Conservation (phyloP, 768 basidiomycete genomes). For the Tephrocybe sp. region DNA sequence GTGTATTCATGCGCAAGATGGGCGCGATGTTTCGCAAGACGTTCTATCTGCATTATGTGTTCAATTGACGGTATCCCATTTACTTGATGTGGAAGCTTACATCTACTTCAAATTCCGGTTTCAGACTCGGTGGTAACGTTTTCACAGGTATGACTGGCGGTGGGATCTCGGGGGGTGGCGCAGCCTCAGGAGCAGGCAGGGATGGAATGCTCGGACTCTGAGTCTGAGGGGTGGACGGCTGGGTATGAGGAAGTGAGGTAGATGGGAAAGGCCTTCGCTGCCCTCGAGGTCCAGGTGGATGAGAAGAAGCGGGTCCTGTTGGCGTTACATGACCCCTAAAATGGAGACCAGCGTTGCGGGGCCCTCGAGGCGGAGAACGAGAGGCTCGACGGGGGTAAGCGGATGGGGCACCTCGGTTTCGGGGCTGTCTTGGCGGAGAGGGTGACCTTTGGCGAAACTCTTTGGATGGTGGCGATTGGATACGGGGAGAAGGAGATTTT, state of each 20-base stretch:
- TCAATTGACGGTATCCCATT: background rate
- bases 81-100: slow-evolving; percentile 1
- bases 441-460: slow-evolving; percentile 14
- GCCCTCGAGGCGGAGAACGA: slow-evolving; percentile 40
- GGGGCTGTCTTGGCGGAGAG: slow-evolving; percentile 23
- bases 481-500: slow-evolving; percentile 1
- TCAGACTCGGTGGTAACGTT: slow-evolving; percentile 25
- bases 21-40: slow-evolving; percentile 35
- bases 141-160: slow-evolving; percentile 30
- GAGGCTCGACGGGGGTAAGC: slow-evolving; percentile 20
- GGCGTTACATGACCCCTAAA: slow-evolving; percentile 17
- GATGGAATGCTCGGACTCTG: slow-evolving; percentile 2
- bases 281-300: slow-evolving; percentile 17
- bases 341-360: slow-evolving; percentile 23
- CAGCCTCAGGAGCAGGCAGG: slow-evolving; percentile 4
- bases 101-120: slow-evolving; percentile 20
- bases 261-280: slow-evolving; percentile 17
- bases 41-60: slow-evolving; percentile 23
- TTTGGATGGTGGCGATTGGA: too few relatives aligned
- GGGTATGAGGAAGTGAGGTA: background rate
- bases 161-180: slow-evolving; percentile 2
- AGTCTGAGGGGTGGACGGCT: slow-evolving; percentile 1
- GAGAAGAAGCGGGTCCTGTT: slow-evolving; percentile 15
- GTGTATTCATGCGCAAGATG: slow-evolving; percentile 37
- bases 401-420: slow-evolving; percentile 12